Evolutionary conservation across 75 land plant genomes (phyloP).

Genomic region (Gnetum montanum): DNA sequence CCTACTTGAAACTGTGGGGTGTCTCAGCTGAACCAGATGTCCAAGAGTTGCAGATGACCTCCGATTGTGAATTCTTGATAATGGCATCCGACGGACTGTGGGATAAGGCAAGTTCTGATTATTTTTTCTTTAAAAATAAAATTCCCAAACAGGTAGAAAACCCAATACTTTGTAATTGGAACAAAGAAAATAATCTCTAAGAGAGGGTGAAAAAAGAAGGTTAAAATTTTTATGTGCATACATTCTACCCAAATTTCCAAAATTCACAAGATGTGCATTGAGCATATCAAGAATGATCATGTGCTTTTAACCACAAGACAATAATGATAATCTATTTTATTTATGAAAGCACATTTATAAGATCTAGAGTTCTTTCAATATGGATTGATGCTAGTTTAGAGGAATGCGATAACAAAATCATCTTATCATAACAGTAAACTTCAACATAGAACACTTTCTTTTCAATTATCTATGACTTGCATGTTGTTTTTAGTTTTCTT

Average conservation of each 20-base stretch:
- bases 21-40: constrained; percentile 53
- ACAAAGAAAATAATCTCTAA: too few relatives aligned
- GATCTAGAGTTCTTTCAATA: too few relatives aligned
- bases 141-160: too few relatives aligned
- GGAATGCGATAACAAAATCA: too few relatives aligned
- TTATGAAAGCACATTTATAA: too few relatives aligned
- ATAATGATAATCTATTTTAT: too few relatives aligned
- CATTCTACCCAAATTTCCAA: too few relatives aligned
- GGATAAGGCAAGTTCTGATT: constrained; percentile 57
- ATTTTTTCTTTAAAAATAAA: not conserved
- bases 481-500: not conserved
- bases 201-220: not conserved
- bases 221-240: not conserved
- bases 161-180: too few relatives aligned
- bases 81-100: constrained; percentile 80
- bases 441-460: not conserved
- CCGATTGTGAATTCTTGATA: constrained; percentile 53
- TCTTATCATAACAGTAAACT: not conserved
- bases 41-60: constrained; percentile 16
- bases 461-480: not conserved
- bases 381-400: not conserved
- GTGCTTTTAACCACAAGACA: too few relatives aligned
- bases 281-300: too few relatives aligned
- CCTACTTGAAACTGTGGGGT: constrained; percentile 51
- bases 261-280: not conserved